Percentiles rank a stretch among this genome's conserved stretches.
These are phyloP conservation scores for Xylariaceae sp. DNA, from an alignment of 2,329 filamentous ascomycete genomes.

Conservation along the genomic window DNA sequence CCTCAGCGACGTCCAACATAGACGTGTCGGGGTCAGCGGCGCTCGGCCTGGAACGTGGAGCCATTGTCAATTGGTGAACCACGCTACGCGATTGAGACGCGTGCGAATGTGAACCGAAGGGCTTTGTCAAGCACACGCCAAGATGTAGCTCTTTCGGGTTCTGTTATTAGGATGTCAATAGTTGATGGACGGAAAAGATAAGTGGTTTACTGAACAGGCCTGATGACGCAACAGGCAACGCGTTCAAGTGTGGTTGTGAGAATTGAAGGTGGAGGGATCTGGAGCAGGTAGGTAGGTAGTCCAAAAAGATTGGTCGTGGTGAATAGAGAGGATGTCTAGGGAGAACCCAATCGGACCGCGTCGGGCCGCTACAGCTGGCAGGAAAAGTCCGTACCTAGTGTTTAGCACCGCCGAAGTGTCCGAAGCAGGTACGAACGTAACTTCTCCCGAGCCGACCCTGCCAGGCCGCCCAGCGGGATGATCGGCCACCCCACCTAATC, in stretches of 20 bases:
- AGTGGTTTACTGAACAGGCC: not conserved
- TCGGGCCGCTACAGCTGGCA: too few relatives aligned
- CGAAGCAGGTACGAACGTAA: too few relatives aligned
- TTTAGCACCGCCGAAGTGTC: too few relatives aligned
- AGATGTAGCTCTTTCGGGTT: not conserved
- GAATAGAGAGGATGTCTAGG: not conserved
- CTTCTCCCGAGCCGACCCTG: too few relatives aligned
- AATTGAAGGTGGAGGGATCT: slow-evolving; percentile 17
- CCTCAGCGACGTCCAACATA: slow-evolving; percentile 56
- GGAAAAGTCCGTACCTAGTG: too few relatives aligned
- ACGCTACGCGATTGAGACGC: slow-evolving; percentile 57
- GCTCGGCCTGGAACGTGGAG: slow-evolving; percentile 49
- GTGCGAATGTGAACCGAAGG: slow-evolving; percentile 14
- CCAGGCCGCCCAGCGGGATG: too few relatives aligned
- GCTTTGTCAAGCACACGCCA: slow-evolving; percentile 3
- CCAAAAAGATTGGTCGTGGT: slow-evolving; percentile 18
- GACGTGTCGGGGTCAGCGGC: slow-evolving; percentile 58
- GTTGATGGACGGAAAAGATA: not conserved
- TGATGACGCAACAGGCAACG: slow-evolving; percentile 12
- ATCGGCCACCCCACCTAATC: too few relatives aligned
- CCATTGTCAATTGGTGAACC: slow-evolving; percentile 44
- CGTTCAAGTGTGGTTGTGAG: slow-evolving; percentile 20
- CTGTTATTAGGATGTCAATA: not conserved
- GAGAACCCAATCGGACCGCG: too few relatives aligned
- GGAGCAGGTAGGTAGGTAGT: slow-evolving; percentile 6